Percentiles rank a stretch among this genome's conserved stretches.
These are phyloP conservation scores for Silene conica DNA, from an alignment of 148 eudicot genomes.

Conservation along the genomic window DNA sequence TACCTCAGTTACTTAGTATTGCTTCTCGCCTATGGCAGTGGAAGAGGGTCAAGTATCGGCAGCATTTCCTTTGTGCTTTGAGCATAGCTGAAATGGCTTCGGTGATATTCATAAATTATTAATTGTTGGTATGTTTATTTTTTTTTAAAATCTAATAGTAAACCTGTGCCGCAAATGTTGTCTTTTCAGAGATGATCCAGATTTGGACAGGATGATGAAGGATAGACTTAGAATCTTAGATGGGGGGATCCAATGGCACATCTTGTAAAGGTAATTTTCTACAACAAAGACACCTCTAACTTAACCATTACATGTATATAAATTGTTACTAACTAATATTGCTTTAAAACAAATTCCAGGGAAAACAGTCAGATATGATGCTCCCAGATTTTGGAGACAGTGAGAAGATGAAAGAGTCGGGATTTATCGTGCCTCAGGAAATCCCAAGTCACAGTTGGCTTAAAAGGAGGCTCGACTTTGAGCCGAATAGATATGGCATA, in stretches of 20 bases:
- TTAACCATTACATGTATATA: neutral
- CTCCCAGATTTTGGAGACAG: slow-evolving; percentile 61
- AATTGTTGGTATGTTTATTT: neutral
- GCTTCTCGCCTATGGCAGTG: no score
- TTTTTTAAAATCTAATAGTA: neutral
- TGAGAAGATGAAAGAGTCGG: slow-evolving; percentile 88
- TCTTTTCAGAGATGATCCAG: slow-evolving; percentile 50
- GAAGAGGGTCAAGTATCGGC: no score
- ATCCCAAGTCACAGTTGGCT: slow-evolving; percentile 85
- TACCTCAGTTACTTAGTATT: no score
- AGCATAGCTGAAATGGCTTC: neutral
- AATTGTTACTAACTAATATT: neutral
- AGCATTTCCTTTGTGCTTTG: no score
- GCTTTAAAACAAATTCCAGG: slow-evolving; percentile 22
- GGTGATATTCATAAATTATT: neutral
- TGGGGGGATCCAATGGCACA: slow-evolving; percentile 99
- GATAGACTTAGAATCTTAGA: slow-evolving; percentile 65
- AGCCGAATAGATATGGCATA: slow-evolving; percentile 89
- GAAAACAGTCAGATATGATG: slow-evolving; percentile 33
- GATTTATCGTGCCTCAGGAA: slow-evolving; percentile 83
- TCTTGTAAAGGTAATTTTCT: slow-evolving; percentile 62
- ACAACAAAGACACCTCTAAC: neutral
- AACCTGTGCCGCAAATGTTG: neutral
- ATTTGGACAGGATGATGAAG: slow-evolving; percentile 60
- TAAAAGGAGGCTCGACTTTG: slow-evolving; percentile 59